Percentiles rank a stretch among this genome's conserved stretches.
Evolutionary conservation across 768 basidiomycete species (phyloP).

Genomic region (Agaricus subrufescens): DNA sequence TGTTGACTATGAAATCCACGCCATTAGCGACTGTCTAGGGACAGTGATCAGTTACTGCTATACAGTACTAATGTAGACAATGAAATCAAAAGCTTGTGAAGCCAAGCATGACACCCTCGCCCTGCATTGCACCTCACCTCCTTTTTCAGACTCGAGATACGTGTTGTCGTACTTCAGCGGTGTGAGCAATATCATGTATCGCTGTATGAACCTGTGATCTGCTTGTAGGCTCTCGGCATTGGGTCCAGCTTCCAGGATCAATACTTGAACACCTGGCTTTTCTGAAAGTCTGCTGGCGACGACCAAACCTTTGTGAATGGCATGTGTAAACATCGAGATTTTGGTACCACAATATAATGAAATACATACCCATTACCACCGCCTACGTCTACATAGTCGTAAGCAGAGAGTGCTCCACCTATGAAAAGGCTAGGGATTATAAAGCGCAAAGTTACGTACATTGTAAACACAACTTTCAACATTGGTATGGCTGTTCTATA

Average conservation of each 20-base stretch:
- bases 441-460: neutral
- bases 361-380: conserved; percentile 26
- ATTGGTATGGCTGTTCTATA: too few relatives aligned
- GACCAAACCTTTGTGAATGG: conserved; percentile 22
- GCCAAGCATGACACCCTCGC: too few relatives aligned
- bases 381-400: conserved; percentile 29
- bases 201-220: too few relatives aligned
- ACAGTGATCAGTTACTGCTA: too few relatives aligned
- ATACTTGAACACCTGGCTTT: conserved; percentile 22
- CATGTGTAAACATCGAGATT: neutral
- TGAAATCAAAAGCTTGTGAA: too few relatives aligned
- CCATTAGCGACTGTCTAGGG: too few relatives aligned
- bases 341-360: neutral
- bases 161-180: too few relatives aligned
- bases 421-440: neutral
- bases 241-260: conserved; percentile 34
- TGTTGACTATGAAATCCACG: too few relatives aligned
- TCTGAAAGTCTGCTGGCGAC: conserved; percentile 32
- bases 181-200: too few relatives aligned
- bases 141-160: too few relatives aligned
- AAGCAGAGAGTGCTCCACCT: conserved; percentile 5
- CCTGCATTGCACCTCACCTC: too few relatives aligned
- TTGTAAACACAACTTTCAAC: neutral
- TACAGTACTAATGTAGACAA: too few relatives aligned
- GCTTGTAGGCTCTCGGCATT: conserved; percentile 28